These are phyloP conservation scores for Lactarius pseudohatsudake DNA, from an alignment of 768 basidiomycete genomes.

Conservation along the genomic window DNA sequence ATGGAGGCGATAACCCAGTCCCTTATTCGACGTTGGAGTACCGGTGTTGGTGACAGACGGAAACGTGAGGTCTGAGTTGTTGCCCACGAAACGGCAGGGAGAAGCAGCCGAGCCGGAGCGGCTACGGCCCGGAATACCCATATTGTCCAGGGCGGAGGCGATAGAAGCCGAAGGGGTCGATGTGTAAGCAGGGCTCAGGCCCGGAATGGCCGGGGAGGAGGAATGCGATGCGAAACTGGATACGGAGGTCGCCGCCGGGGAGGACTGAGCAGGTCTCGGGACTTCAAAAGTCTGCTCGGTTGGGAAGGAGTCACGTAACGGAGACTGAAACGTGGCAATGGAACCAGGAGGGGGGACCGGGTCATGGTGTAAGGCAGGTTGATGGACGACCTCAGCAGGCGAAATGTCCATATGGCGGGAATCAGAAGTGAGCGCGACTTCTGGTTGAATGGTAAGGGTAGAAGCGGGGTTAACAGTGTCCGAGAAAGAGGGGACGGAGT, in stretches of 20 bases:
- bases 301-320: slow-evolving; percentile 20
- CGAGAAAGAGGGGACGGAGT: slow-evolving; percentile 30
- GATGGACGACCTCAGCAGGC: slow-evolving; percentile 25
- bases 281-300: slow-evolving; percentile 28
- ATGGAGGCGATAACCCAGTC: slow-evolving; percentile 34
- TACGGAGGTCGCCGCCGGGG: slow-evolving; percentile 36
- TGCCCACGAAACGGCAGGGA: slow-evolving; percentile 31
- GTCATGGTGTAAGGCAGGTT: slow-evolving; percentile 18
- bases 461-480: slow-evolving; percentile 30
- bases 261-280: slow-evolving; percentile 35
- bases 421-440: slow-evolving; percentile 27
- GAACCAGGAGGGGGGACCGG: slow-evolving; percentile 14
- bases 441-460: slow-evolving; percentile 29
- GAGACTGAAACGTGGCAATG: slow-evolving; percentile 23
- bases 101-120: slow-evolving; percentile 39
- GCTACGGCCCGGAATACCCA: slow-evolving; percentile 31
- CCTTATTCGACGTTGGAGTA: slow-evolving; percentile 33
- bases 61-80: slow-evolving; percentile 34
- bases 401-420: slow-evolving; percentile 34
- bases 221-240: slow-evolving; percentile 38
- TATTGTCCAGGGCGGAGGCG: slow-evolving; percentile 38
- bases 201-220: slow-evolving; percentile 37
- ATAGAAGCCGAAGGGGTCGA: slow-evolving; percentile 36
- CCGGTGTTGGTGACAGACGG: slow-evolving; percentile 32
- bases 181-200: slow-evolving; percentile 34